Base-by-base conservation (phyloP, 345 rosid species). In the Gossypium stocksii region DNA sequence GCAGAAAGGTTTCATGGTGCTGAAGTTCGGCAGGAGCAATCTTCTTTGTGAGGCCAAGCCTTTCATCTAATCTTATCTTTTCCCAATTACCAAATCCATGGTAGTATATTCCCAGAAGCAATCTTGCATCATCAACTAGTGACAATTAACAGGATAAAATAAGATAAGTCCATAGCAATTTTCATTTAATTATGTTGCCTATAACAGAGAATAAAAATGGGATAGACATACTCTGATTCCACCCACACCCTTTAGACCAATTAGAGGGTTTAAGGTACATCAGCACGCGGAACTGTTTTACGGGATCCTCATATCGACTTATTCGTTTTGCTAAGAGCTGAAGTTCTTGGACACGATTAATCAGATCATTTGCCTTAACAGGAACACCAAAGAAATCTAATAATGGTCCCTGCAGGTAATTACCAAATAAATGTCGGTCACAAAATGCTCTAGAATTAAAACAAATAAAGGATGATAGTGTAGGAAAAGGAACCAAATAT, bases 61-160 rank as follows among this genome's bases (percentile, higher is more conserved):
- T 83, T 70, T 89, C 98, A 83, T 93, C 98, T 87, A 91, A 82
- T 82, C 99, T 84, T 78, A 96, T 91, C 82, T 87, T 91, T 83
- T 96, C 99, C 99, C 99, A 95, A 80, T 88, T 95, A 29, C 99
- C 97, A 80, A 96, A 96, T 68, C 99, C 99, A 86, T 96, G 89
- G 83, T 86, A 86, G 71, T 88, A 82, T 73, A 93, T 80, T 79
- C 99, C 99, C 84, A 96, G 83, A 77, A 96, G 99, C 87, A 96
- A 82, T 87, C 98, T 90, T 48, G 99, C 97, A 90, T 96, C 99
- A 81, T 96, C 99, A 71, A 90, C 99, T 96, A 80, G 73, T 34
- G 71, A 72, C 71, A 76, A 45, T 45, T 38, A 67, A 68, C 48
- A 51, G 61, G 52, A 45, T 45, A 58, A 70, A 69, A 48, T 22